Conservation (phyloP, 345 rosid species). For the Euphorbia peplus region DNA sequence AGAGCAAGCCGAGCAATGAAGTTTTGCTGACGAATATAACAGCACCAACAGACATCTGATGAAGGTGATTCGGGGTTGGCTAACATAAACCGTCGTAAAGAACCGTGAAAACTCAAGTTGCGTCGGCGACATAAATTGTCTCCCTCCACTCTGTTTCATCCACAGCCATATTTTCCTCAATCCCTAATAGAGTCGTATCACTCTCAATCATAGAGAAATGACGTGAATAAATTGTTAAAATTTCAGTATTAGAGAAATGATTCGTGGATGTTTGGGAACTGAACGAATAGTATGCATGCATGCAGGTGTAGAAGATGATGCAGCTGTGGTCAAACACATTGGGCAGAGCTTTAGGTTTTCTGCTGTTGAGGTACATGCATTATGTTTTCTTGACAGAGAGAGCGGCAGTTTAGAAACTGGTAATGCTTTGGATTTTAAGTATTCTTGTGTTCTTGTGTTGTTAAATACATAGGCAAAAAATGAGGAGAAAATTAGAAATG, state of each 20-base stretch:
- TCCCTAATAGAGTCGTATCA: too few relatives aligned
- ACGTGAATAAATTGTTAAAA: not conserved
- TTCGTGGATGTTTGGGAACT: not conserved
- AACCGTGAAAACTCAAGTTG: too few relatives aligned
- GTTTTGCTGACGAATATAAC: too few relatives aligned
- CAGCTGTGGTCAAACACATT: slow-evolving; percentile 67
- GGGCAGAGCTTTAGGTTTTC: slow-evolving; percentile 87
- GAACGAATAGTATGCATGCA: not conserved
- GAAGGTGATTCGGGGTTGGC: too few relatives aligned
- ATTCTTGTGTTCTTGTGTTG: not conserved
- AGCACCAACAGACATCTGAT: too few relatives aligned
- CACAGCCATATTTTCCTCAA: too few relatives aligned
- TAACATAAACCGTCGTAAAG: too few relatives aligned
- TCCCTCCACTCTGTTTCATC: not conserved
- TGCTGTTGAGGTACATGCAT: slow-evolving; percentile 58
- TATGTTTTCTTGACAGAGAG: not conserved
- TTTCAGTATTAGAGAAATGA: not conserved
- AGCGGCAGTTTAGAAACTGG: too few relatives aligned
- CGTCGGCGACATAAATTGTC: too few relatives aligned
- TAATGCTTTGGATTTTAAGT: too few relatives aligned
- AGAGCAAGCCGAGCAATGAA: too few relatives aligned
- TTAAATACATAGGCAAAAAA: slow-evolving; percentile 51
- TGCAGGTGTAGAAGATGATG: slow-evolving; percentile 84
- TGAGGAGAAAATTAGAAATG: slow-evolving; percentile 67
- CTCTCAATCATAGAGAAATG: too few relatives aligned